Conservation (phyloP, 2,329 filamentous ascomycete species). For the Penicillium occitanis region DNA sequence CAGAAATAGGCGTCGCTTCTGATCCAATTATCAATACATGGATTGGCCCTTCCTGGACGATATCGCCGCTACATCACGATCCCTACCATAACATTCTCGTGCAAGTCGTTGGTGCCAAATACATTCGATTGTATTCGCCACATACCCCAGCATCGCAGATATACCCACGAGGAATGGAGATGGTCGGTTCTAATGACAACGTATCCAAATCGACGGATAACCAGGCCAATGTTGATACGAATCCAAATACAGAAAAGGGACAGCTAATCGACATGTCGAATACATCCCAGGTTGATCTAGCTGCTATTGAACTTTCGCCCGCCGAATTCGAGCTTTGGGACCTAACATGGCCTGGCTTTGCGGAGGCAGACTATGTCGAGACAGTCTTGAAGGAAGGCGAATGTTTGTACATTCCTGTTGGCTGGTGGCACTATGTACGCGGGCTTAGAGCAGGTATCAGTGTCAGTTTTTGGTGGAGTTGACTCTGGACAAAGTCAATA, state of each 20-base stretch:
- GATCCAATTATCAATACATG: slow-evolving; percentile 81
- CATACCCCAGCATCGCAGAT: slow-evolving; percentile 51
- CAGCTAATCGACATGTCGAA: slow-evolving; percentile 80
- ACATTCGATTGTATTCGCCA: slow-evolving; percentile 83
- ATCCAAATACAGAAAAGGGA: slow-evolving; percentile 10
- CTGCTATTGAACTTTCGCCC: slow-evolving; percentile 60
- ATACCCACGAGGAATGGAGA: slow-evolving; percentile 41
- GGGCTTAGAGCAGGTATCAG: slow-evolving; percentile 85
- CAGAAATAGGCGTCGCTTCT: slow-evolving; percentile 24
- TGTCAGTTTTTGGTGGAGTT: slow-evolving; percentile 96
- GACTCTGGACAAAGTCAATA: slow-evolving; percentile 20
- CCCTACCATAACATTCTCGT: slow-evolving; percentile 89
- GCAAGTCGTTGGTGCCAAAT: slow-evolving; percentile 88
- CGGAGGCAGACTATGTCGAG: slow-evolving; percentile 67
- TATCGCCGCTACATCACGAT: slow-evolving; percentile 90
- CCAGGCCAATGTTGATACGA: not conserved
- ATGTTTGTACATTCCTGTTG: slow-evolving; percentile 81
- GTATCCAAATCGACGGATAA: not conserved
- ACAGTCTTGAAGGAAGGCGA: slow-evolving; percentile 77
- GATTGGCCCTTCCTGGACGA: slow-evolving; percentile 85
- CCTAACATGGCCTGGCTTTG: slow-evolving; percentile 57
- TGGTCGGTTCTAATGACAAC: slow-evolving; percentile 27
- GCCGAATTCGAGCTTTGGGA: slow-evolving; percentile 45
- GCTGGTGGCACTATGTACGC: slow-evolving; percentile 98
- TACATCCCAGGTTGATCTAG: slow-evolving; percentile 77